Conservation (phyloP, 345 rosid genomes). For the Rhizophora apiculata region DNA sequence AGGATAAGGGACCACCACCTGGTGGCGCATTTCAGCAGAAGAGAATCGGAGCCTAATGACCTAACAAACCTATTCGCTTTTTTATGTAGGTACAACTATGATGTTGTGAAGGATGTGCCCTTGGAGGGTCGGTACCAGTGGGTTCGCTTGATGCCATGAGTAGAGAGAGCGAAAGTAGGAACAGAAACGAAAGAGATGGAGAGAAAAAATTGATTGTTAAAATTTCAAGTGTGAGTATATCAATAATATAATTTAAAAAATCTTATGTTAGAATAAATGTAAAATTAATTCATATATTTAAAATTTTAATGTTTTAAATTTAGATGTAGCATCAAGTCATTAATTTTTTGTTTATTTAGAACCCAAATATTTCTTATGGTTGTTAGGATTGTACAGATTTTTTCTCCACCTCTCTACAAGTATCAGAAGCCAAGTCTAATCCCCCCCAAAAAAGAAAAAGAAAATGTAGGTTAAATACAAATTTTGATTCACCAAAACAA, state of each 20-base stretch:
- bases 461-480: too few relatives aligned
- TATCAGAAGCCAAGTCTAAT: neutral
- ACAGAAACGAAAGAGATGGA: neutral
- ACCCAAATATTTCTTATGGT: too few relatives aligned
- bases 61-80: slow-evolving; percentile 30
- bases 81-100: slow-evolving; percentile 64
- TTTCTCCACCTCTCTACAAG: neutral
- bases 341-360: too few relatives aligned
- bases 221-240: too few relatives aligned
- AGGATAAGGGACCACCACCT: slow-evolving; percentile 29
- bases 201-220: too few relatives aligned
- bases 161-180: neutral
- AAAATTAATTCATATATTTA: too few relatives aligned
- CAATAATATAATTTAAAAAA: too few relatives aligned
- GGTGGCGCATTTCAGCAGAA: slow-evolving; percentile 23
- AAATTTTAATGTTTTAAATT: too few relatives aligned
- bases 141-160: slow-evolving; percentile 44
- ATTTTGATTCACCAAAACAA: neutral
- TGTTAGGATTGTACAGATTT: neutral
- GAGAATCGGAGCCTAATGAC: slow-evolving; percentile 30
- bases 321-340: too few relatives aligned
- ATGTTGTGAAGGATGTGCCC: slow-evolving; percentile 61
- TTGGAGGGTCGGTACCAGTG: slow-evolving; percentile 69
- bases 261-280: too few relatives aligned
- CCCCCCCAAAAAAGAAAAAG: too few relatives aligned